Percentiles rank a stretch among this genome's conserved stretches.
phyloP scores from a whole-genome alignment of 1,284 basidiomycete genomes.

The Boletellus deceptivus region DNA sequence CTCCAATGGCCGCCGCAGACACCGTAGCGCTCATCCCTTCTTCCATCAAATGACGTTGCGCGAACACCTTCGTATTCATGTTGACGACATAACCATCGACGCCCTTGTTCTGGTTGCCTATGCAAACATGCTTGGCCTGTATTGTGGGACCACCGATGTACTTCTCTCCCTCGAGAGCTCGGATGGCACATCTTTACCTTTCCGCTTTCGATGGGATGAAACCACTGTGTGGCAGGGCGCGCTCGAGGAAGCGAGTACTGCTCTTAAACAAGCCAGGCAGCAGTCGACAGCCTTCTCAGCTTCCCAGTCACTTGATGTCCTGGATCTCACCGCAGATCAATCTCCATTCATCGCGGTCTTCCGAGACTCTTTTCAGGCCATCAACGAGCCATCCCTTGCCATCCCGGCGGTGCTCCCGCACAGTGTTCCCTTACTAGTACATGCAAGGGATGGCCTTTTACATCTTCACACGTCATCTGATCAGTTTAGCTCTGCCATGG shows the following conservation, averaged over 20 bases:
- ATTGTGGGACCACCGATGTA: conserved; percentile 40
- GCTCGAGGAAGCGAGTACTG: conserved; percentile 17
- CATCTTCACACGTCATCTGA: conserved; percentile 23
- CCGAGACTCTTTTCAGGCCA: conserved; percentile 5
- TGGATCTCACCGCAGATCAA: conserved; percentile 21
- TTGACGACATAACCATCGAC: conserved; percentile 7
- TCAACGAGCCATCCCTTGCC: background rate
- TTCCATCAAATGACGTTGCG: conserved; percentile 8
- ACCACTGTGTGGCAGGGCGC: conserved; percentile 34
- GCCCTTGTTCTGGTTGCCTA: conserved; percentile 33
- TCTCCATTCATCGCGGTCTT: conserved; percentile 19
- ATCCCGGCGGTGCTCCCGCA: background rate
- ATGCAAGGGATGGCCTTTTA: conserved; percentile 9
- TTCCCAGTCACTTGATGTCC: conserved; percentile 8
- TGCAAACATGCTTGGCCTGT: conserved; percentile 39
- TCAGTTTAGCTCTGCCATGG: conserved; percentile 22
- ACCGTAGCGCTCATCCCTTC: conserved; percentile 1
- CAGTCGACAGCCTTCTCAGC: conserved; percentile 6
- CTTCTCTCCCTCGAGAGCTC: conserved; percentile 34
- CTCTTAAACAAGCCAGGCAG: conserved; percentile 18
- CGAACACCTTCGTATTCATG: conserved; percentile 1
- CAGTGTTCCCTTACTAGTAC: conserved; percentile 10
- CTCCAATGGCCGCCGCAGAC: conserved; percentile 27
- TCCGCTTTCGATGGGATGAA: conserved; percentile 40
- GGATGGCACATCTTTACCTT: conserved; percentile 20